Evolutionary conservation across 495 filamentous ascomycete species (phyloP), one percentile per base, ranked within the genome.

Genomic region (Aspergillus diversus): DNA sequence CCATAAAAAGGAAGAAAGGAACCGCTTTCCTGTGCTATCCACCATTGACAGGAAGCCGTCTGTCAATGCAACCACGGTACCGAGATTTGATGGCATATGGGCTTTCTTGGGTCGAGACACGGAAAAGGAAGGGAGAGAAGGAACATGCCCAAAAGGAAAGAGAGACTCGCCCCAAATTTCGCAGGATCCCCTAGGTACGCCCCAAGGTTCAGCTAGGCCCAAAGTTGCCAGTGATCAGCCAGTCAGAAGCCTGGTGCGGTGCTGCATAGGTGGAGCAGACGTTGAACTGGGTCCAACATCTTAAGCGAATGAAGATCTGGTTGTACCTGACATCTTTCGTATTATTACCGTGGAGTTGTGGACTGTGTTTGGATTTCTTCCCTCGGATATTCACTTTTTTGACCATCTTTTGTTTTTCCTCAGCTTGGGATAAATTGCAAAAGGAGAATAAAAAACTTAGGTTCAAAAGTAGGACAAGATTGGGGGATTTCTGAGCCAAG

Each of bases 271-370:
- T 64, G 63, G 64, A 57, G 65, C 57, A 49, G 42, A 66, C 67
- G 67, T 69, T 69, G 58, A 54, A 61, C 37, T 61, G 63, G 63
- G 58, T 58, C 63, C 32, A 49, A 37, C 32, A 49, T 34, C 35
- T 46, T 65, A 61, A 63, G 66, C 66, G 66, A 68, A 68, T 68
- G 66, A 63, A 57, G 66, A 68, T 68, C 66, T 47, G 35, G 66
- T 51, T 46, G 57, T 62, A 39, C 63, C 63, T 65, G 59, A 62
- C 59, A 53, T 66, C 49, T 51, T 42, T 52, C 47, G 57, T 60
- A 53, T 51, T 59, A 16, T 35, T 33, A 47, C 33, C 33, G 55
- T 33, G 16, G 33, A 63, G 33, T 7, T 12, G 27, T 13, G n/a
- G 47, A 21, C 47, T 5, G n/a, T 50, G 11, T 49, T 49, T 49